Conservation (phyloP, 2,329 filamentous ascomycete species). For the Phaeophleospora eucalypticola region DNA sequence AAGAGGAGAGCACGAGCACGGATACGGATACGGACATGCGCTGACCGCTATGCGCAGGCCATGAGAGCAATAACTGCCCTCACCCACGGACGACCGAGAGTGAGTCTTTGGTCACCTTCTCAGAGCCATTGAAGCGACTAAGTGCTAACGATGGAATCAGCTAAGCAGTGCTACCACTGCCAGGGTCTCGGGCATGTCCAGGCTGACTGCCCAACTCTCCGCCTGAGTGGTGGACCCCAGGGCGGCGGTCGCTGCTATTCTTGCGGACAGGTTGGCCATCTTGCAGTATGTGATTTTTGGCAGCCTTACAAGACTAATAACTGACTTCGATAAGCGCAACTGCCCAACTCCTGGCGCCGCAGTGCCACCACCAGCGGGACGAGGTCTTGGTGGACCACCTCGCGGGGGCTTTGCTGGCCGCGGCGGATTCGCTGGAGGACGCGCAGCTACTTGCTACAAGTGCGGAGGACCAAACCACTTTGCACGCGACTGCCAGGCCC, state of each 20-base stretch:
- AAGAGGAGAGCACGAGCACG: slow-evolving; percentile 22
- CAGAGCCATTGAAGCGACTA: neutral
- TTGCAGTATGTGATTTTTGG: slow-evolving; percentile 61
- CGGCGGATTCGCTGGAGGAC: slow-evolving; percentile 68
- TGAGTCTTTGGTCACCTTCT: slow-evolving; percentile 39
- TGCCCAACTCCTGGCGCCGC: slow-evolving; percentile 72
- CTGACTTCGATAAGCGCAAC: slow-evolving; percentile 56
- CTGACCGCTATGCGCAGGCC: slow-evolving; percentile 52
- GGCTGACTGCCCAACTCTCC: slow-evolving; percentile 95
- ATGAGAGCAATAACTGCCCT: slow-evolving; percentile 97
- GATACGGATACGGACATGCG: slow-evolving; percentile 32
- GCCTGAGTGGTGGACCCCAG: slow-evolving; percentile 69
- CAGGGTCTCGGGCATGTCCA: slow-evolving; percentile 97
- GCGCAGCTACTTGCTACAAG: slow-evolving; percentile 65
- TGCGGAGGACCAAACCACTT: slow-evolving; percentile 91
- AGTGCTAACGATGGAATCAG: slow-evolving; percentile 41
- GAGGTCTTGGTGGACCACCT: slow-evolving; percentile 57
- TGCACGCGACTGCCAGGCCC: slow-evolving; percentile 94
- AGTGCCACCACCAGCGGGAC: slow-evolving; percentile 45
- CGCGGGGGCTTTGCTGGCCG: slow-evolving; percentile 70
- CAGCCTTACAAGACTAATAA: neutral
- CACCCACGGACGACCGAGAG: slow-evolving; percentile 92
- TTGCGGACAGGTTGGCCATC: slow-evolving; percentile 87
- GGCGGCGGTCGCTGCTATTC: slow-evolving; percentile 91
- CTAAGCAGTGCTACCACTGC: slow-evolving; percentile 99